phyloP scores from a whole-genome alignment of 2,329 filamentous ascomycete genomes.

The Penicillium sp. region DNA sequence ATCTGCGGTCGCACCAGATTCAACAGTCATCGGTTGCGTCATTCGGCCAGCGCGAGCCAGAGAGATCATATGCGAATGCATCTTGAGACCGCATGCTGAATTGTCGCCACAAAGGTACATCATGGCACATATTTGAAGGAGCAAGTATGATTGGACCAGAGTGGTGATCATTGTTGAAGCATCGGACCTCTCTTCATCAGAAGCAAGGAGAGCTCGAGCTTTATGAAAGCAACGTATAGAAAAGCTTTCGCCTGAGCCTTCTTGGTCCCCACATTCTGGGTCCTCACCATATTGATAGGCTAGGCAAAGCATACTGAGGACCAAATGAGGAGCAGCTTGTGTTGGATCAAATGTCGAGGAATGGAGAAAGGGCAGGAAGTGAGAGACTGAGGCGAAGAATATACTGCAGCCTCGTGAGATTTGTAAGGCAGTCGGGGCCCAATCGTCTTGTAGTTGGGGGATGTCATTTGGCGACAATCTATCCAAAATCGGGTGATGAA shows the following conservation, averaged over 20 bases:
- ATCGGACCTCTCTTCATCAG: slow-evolving; percentile 16
- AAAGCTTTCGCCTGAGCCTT: slow-evolving; percentile 27
- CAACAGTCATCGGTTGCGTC: slow-evolving; percentile 30
- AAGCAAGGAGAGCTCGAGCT: slow-evolving; percentile 27
- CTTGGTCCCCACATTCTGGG: slow-evolving; percentile 29
- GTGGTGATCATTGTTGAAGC: slow-evolving; percentile 20
- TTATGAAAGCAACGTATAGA: slow-evolving; percentile 36
- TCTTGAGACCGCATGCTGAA: slow-evolving; percentile 37
- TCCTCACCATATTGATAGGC: slow-evolving; percentile 42
- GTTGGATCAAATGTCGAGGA: slow-evolving; percentile 35
- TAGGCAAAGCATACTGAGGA: slow-evolving; percentile 39
- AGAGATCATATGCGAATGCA: slow-evolving; percentile 43
- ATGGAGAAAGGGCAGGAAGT: slow-evolving; percentile 41
- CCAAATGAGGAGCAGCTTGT: slow-evolving; percentile 22
- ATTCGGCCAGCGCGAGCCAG: slow-evolving; percentile 37
- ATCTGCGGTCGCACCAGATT: slow-evolving; percentile 26
- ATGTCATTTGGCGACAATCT: neutral
- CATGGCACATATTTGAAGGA: slow-evolving; percentile 45
- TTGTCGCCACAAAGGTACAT: slow-evolving; percentile 42
- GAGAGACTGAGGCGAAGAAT: slow-evolving; percentile 38
- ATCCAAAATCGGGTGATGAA: slow-evolving; percentile 1
- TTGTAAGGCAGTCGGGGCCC: slow-evolving; percentile 33
- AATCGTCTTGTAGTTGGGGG: slow-evolving; percentile 24
- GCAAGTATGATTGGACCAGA: slow-evolving; percentile 39
- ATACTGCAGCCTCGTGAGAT: slow-evolving; percentile 32